Percentiles rank a stretch among this genome's conserved stretches.
Conservation (phyloP, 164 flowering plant genomes). For the Berberis vulgaris region DNA sequence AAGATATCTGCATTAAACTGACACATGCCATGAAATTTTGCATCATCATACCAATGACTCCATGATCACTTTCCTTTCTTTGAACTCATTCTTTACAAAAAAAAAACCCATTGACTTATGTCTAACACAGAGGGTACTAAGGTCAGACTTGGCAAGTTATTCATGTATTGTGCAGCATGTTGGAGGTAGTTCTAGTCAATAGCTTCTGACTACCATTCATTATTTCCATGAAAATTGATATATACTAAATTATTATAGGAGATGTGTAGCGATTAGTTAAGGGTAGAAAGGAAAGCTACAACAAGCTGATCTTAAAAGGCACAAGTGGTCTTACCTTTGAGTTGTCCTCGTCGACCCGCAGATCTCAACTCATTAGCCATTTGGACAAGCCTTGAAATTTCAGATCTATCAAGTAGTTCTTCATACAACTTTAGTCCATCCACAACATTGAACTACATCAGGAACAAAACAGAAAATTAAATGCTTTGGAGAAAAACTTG, state of each 20-base stretch:
- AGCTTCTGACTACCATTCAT: neutral
- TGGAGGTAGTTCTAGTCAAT: no score
- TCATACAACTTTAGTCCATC: constrained; percentile 74
- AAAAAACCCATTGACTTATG: no score
- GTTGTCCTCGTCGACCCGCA: constrained; percentile 65
- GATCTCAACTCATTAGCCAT: constrained; percentile 71
- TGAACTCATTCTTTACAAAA: no score
- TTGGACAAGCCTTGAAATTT: constrained; percentile 47
- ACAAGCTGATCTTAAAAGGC: neutral
- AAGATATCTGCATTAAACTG: no score
- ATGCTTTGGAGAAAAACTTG: neutral
- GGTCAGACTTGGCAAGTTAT: no score
- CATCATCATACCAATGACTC: no score
- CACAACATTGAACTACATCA: constrained; percentile 58
- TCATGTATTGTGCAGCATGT: no score
- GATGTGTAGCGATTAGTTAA: neutral
- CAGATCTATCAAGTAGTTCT: constrained; percentile 38
- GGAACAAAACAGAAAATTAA: neutral
- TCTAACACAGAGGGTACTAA: no score
- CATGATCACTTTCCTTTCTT: no score
- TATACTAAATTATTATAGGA: neutral
- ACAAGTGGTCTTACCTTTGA: constrained; percentile 57
- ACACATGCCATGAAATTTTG: no score
- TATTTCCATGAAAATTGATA: neutral
- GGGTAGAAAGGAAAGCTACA: neutral